Evolutionary conservation across 2,329 filamentous ascomycete species (phyloP).

Genomic region (Penicillium hordei): DNA sequence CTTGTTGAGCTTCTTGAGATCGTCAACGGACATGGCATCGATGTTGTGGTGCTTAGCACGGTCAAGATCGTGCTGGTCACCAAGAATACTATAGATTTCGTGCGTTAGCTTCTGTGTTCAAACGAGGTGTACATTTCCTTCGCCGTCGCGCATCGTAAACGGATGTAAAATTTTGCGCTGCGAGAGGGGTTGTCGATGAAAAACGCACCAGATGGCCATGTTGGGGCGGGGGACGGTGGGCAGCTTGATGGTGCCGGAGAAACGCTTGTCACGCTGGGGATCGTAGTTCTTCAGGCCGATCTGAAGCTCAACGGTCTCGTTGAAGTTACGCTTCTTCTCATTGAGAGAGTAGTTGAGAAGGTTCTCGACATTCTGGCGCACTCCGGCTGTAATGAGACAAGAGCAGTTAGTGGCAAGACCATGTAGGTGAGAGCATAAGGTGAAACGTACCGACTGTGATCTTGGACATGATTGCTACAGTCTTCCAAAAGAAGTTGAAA

Average conservation of each 20-base stretch:
- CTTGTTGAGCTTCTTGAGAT: conserved; percentile 99
- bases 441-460: conserved; percentile 56
- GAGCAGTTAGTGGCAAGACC: conserved; percentile 15
- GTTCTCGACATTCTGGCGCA: conserved; percentile 89
- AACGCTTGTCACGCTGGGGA: conserved; percentile 99
- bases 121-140: not conserved
- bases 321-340: conserved; percentile 98
- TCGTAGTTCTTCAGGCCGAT: conserved; percentile 99
- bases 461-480: conserved; percentile 64
- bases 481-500: conserved; percentile 74
- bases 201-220: conserved; percentile 75
- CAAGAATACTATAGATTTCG: conserved; percentile 64
- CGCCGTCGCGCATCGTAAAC: not conserved
- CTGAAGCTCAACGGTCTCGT: conserved; percentile 80
- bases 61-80: conserved; percentile 98
- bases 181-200: not conserved
- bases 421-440: not conserved
- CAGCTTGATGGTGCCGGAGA: conserved; percentile 98
- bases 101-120: not conserved
- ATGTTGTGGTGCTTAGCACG: conserved; percentile 99
- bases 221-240: conserved; percentile 85
- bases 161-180: not conserved
- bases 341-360: conserved; percentile 93
- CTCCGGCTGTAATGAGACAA: conserved; percentile 64
- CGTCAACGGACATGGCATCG: conserved; percentile 96